phyloP scores from a whole-genome alignment of 768 basidiomycete species.

The Paxillus rubicundulus region DNA sequence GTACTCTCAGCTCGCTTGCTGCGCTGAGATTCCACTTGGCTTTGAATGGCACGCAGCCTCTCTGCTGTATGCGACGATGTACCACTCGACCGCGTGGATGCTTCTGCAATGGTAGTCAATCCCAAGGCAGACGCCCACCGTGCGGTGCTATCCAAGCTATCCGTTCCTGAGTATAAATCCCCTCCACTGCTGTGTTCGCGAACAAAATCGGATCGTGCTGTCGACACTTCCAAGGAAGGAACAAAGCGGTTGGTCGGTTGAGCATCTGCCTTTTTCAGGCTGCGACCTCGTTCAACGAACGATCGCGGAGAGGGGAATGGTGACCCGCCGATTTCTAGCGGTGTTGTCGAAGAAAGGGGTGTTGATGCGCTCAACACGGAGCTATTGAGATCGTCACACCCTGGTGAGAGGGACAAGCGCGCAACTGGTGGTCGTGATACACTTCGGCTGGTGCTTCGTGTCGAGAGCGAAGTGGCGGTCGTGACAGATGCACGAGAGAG shows the following conservation, averaged over 20 bases:
- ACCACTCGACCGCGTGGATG: slow-evolving; percentile 12
- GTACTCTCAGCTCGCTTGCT: slow-evolving; percentile 30
- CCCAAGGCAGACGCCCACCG: slow-evolving; percentile 27
- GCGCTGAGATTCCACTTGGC: not conserved
- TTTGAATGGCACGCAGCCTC: slow-evolving; percentile 22
- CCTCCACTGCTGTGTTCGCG: slow-evolving; percentile 20
- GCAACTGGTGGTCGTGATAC: slow-evolving; percentile 37
- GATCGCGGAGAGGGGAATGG: slow-evolving; percentile 18
- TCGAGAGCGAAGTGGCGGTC: slow-evolving; percentile 38
- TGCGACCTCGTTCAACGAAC: slow-evolving; percentile 29
- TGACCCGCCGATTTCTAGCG: slow-evolving; percentile 28
- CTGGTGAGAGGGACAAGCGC: slow-evolving; percentile 22
- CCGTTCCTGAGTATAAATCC: slow-evolving; percentile 18
- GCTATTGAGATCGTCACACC: slow-evolving; percentile 25
- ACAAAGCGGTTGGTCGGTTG: slow-evolving; percentile 14
- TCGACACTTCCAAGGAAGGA: slow-evolving; percentile 25
- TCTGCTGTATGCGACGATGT: slow-evolving; percentile 17
- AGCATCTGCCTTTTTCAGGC: slow-evolving; percentile 18
- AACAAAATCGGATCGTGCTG: slow-evolving; percentile 20
- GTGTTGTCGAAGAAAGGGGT: slow-evolving; percentile 17
- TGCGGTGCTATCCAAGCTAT: slow-evolving; percentile 26
- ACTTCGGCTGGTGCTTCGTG: slow-evolving; percentile 40
- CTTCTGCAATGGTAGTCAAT: slow-evolving; percentile 23
- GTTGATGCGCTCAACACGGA: slow-evolving; percentile 16
- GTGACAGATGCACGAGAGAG: slow-evolving; percentile 48